Conservation (phyloP, 306 rosid species). For the Mimosa pudica region DNA sequence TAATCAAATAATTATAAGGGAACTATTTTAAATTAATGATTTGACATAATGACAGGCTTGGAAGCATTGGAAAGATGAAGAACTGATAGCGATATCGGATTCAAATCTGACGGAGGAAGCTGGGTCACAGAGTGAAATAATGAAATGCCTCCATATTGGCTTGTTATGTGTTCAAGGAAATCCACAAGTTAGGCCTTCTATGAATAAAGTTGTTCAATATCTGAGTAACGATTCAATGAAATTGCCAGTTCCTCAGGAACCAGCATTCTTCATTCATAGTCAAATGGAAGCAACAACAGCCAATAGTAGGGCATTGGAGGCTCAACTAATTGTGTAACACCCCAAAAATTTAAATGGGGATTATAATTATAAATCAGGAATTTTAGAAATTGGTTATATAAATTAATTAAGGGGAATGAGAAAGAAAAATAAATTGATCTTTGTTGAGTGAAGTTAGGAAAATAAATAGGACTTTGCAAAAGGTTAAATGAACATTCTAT, state of each 20-base stretch:
- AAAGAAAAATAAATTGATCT: no score
- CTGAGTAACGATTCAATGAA: background rate
- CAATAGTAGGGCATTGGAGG: background rate
- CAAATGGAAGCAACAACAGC: background rate
- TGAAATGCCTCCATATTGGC: background rate
- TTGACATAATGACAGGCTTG: slow-evolving; percentile 33
- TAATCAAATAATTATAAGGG: no score
- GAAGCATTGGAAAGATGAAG: slow-evolving; percentile 39
- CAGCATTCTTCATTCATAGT: background rate
- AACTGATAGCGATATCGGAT: slow-evolving; percentile 36
- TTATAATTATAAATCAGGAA: no score
- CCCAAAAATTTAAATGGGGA: no score
- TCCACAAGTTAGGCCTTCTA: background rate
- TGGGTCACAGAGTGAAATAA: background rate
- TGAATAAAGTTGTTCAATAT: background rate
- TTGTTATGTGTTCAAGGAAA: background rate
- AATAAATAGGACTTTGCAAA: no score
- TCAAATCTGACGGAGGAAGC: slow-evolving; percentile 21
- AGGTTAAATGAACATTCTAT: no score
- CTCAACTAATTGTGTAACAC: background rate
- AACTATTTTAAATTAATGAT: background rate
- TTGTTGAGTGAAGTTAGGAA: no score
- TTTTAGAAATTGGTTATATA: no score
- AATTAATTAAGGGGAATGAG: no score
- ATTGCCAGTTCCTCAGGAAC: background rate